Evolutionary conservation across 371 early-diverging fungal genomes (phyloP).

Genomic region (Quaeritorhiza haematococci): DNA sequence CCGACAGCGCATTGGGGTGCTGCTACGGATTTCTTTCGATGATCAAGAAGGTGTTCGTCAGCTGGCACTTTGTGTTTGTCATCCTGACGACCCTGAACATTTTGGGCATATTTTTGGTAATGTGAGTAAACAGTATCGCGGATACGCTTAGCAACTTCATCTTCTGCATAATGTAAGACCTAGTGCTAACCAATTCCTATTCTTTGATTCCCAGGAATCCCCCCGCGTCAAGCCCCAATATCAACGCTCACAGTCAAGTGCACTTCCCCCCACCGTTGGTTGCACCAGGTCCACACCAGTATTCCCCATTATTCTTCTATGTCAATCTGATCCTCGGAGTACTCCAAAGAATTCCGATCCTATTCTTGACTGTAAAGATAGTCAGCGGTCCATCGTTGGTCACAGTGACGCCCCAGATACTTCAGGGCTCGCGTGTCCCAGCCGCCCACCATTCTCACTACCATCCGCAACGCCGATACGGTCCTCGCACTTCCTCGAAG

Average conservation of each 20-base stretch:
- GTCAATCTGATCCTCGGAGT: slow-evolving; percentile 1
- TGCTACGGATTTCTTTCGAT: not conserved
- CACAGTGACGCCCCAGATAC: not conserved
- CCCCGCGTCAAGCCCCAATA: not conserved
- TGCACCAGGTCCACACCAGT: not conserved
- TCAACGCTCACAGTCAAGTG: not conserved
- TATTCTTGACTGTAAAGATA: slow-evolving; percentile 3
- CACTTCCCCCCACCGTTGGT: not conserved
- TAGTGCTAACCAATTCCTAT: no score
- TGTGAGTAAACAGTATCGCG: slow-evolving; percentile 9
- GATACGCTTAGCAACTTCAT: not conserved
- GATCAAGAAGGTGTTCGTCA: not conserved
- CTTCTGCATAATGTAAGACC: no score
- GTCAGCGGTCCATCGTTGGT: no score
- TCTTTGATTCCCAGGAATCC: no score
- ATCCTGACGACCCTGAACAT: slow-evolving; percentile 4
- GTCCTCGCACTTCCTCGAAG: slow-evolving; percentile 12
- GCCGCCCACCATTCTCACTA: not conserved
- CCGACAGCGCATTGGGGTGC: no score
- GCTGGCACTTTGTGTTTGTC: slow-evolving; percentile 2
- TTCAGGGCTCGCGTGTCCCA: not conserved
- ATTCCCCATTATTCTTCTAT: slow-evolving; percentile 4
- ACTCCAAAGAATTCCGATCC: slow-evolving; percentile 9
- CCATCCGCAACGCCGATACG: slow-evolving; percentile 8
- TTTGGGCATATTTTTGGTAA: not conserved